Evolutionary conservation across 495 filamentous ascomycete genomes (phyloP), one percentile per base, ranked within the genome.

Genomic region (Articulospora tetracladia): DNA sequence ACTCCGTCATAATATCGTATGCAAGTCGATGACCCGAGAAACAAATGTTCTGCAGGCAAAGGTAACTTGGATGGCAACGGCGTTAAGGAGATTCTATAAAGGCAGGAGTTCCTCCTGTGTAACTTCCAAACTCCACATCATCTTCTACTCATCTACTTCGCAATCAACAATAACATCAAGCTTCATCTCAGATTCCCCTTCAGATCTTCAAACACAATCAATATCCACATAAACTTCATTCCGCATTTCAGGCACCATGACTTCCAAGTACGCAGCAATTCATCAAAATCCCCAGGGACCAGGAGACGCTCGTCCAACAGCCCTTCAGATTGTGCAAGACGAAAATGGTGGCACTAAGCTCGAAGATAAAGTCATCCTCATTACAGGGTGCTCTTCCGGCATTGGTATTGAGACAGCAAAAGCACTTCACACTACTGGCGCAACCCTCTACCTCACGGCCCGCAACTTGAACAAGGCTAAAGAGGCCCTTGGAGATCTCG

Each of bases 301-400:
- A n/a, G 76, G 78, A 11, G 83, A 86, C 69, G 69, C 72, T 24
- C 79, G 83, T 22, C 81, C 81, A 32, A 84, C 82, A 10, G 82
- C 79, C 15, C 63, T 78, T 12, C 74, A 82, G 58, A 77, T 86
- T 54, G 60, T 86, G 55, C 26, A 76, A 44, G 81, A 84, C 57
- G 74, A 84, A 50, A 58, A 57, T 11, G 56, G 79, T 24, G 65
- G 73, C 25, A 74, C 72, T 15, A 73, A 70, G 20, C 60, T 79
- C 13, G 55, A 39, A 1, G 79, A 69, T 57, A 82, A 83, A 68
- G 71, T 76, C 28, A 69, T 81, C 50, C 44, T 83, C 26, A 70
- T 84, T 48, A 83, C 79, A 1, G 83, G 83, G 20, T 65, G 65
- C 20, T 74, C 76, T 15, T 72, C 76, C 0, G 81, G 81, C 10